Evolutionary conservation across 164 flowering plant species (phyloP).

Genomic region (Stephania cephalantha): DNA sequence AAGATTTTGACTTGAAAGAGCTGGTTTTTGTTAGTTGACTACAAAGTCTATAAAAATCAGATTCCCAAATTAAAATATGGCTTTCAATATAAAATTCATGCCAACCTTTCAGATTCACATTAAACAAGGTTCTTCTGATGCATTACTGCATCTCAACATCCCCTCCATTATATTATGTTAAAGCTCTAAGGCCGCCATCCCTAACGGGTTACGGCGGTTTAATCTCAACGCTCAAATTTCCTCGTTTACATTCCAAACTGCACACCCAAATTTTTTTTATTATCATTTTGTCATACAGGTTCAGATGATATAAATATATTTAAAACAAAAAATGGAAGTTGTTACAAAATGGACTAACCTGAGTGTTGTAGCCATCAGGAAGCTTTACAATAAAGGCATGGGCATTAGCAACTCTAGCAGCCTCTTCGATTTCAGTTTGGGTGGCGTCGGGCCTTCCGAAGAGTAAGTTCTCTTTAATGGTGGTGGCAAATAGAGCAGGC

Average conservation of each 20-base stretch:
- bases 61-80: background rate
- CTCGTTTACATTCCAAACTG: too few species aligned
- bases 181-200: background rate
- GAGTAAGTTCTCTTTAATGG: slow-evolving; percentile 82
- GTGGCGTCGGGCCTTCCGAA: slow-evolving; percentile 83
- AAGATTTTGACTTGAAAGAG: slow-evolving; percentile 10
- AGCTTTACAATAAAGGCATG: slow-evolving; percentile 85
- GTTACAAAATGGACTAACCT: slow-evolving; percentile 34
- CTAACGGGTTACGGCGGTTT: background rate
- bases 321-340: background rate
- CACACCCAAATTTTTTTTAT: too few species aligned
- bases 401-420: slow-evolving; percentile 95
- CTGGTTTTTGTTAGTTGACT: slow-evolving; percentile 9
- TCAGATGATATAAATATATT: background rate
- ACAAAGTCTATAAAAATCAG: slow-evolving; percentile 1
- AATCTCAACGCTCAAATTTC: background rate
- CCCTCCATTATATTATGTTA: background rate
- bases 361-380: slow-evolving; percentile 87
- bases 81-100: background rate
- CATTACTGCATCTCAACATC: background rate
- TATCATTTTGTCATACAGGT: background rate
- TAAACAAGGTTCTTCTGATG: background rate
- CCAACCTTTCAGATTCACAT: background rate
- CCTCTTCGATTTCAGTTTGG: slow-evolving; percentile 81
- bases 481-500: slow-evolving; percentile 97